Evolutionary conservation across 257 asterid genomes (phyloP), one percentile per base, ranked within the genome.

Genomic region (Ophiorrhiza pumila): DNA sequence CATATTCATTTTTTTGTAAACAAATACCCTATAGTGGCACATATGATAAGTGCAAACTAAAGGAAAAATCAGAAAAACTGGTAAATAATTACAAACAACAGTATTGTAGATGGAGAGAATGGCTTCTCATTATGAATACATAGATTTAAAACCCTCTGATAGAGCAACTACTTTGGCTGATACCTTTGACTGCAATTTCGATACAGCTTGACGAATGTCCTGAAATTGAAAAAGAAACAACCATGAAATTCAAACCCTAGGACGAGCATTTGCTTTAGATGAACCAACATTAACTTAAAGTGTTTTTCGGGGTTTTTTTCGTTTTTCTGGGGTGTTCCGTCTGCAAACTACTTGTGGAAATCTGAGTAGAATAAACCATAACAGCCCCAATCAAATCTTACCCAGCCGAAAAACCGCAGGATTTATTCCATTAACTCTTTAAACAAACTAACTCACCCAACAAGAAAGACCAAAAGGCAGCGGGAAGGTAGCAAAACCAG

Each of bases 121-220:
- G 37, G 63, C 23, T 50, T 15, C 63, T 43, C 25, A 66, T 55
- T 81, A 88, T 23, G 88, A n/a, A 83, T 94, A 76, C 86, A 66
- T 69, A n/a, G 99, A 91, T 80, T 88, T 91, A 55, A 94, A 94
- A 74, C 97, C 99, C 78, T 94, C 97, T 5, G 96, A 87, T 56
- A 94, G 88, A 63, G 87, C 87, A 78, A 84, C 79, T 84, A 94
- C 99, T 74, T 94, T 94, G 67, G 87, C 96, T 5, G 96, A 81
- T 41, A 91, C 93, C 82, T 81, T 84, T 1, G 89, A 74, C 78
- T 94, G 97, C 88, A 94, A 76, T 60, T 75, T 85, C 2, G 88
- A 75, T 22, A 86, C 90, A 68, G 95, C 97, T 84, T 84, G 87
- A 10, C 91, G 90, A 41, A 94, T 91, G 70, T 94, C 99, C 99